Evolutionary conservation across 257 asterid genomes (phyloP).

Genomic region (Lithospermum erythrorhizon): DNA sequence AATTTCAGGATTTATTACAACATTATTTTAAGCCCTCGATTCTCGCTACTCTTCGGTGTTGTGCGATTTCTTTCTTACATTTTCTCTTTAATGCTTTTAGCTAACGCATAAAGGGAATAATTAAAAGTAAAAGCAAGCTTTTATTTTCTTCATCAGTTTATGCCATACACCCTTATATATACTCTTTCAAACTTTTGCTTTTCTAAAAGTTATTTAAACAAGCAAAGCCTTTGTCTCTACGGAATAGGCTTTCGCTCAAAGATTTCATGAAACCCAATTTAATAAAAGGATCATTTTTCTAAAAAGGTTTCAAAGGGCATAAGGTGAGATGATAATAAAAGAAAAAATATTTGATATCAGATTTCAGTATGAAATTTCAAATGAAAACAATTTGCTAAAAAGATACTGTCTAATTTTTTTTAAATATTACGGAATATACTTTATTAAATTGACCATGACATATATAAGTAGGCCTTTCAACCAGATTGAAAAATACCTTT

Average conservation of each 20-base stretch:
- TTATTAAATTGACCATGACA: too few relatives aligned
- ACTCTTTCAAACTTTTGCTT: slow-evolving; percentile 4
- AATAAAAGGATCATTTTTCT: too few relatives aligned
- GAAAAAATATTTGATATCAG: too few relatives aligned
- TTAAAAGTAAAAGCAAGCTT: slow-evolving; percentile 5
- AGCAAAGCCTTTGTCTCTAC: not conserved
- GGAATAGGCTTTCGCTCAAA: not conserved
- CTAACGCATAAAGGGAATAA: slow-evolving; percentile 3
- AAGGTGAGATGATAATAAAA: too few relatives aligned
- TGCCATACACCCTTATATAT: slow-evolving; percentile 1
- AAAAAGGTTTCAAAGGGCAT: too few relatives aligned
- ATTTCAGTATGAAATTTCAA: too few relatives aligned
- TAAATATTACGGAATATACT: too few relatives aligned
- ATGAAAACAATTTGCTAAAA: too few relatives aligned
- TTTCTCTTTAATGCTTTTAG: slow-evolving; percentile 4
- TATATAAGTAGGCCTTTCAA: too few relatives aligned
- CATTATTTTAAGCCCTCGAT: not conserved
- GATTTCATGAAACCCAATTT: not conserved
- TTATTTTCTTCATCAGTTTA: not conserved
- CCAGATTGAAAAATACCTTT: too few relatives aligned
- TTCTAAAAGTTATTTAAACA: slow-evolving; percentile 1
- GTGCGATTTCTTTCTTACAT: slow-evolving; percentile 2
- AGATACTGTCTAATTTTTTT: too few relatives aligned
- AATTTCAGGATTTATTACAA: not conserved
- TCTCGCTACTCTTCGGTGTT: not conserved